These are phyloP conservation scores for Boletus sensibilis DNA, from an alignment of 768 basidiomycete species.

Conservation along the genomic window DNA sequence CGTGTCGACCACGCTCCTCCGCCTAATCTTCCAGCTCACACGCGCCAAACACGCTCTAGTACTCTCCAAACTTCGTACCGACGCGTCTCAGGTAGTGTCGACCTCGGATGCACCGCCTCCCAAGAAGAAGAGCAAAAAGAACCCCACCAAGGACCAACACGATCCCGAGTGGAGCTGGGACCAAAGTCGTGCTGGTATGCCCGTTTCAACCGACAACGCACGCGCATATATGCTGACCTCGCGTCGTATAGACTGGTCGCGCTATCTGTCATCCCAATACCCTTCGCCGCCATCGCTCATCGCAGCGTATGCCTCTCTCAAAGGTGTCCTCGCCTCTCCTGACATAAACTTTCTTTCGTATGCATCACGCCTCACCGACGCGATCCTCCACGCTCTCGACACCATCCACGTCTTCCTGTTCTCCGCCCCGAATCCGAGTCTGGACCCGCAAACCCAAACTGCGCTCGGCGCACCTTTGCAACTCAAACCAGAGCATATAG, in stretches of 20 bases:
- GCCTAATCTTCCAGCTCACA: neutral
- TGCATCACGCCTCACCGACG: constrained; percentile 19
- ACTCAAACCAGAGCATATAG: constrained; percentile 11
- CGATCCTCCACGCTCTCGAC: constrained; percentile 19
- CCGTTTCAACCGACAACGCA: too few relatives aligned
- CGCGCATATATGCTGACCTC: constrained; percentile 1
- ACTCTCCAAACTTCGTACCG: constrained; percentile 18
- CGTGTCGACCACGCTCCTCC: neutral
- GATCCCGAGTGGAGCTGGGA: constrained; percentile 24
- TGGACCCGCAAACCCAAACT: neutral
- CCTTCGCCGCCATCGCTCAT: constrained; percentile 26
- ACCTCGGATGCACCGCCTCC: constrained; percentile 21
- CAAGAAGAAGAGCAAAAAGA: constrained; percentile 30
- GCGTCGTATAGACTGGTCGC: constrained; percentile 20
- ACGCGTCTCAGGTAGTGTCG: constrained; percentile 12
- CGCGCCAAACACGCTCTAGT: constrained; percentile 9
- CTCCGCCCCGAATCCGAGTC: neutral
- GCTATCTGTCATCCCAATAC: constrained; percentile 17
- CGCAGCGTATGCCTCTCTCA: constrained; percentile 22
- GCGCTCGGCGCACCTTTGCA: neutral
- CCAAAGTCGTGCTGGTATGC: constrained; percentile 17
- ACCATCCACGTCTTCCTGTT: constrained; percentile 23
- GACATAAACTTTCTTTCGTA: constrained; percentile 1
- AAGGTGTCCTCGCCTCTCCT: constrained; percentile 13
- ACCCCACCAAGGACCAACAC: constrained; percentile 12